These are phyloP conservation scores for Mycosphaerella arachidis DNA, from an alignment of 2,329 filamentous ascomycete genomes.

Conservation along the genomic window DNA sequence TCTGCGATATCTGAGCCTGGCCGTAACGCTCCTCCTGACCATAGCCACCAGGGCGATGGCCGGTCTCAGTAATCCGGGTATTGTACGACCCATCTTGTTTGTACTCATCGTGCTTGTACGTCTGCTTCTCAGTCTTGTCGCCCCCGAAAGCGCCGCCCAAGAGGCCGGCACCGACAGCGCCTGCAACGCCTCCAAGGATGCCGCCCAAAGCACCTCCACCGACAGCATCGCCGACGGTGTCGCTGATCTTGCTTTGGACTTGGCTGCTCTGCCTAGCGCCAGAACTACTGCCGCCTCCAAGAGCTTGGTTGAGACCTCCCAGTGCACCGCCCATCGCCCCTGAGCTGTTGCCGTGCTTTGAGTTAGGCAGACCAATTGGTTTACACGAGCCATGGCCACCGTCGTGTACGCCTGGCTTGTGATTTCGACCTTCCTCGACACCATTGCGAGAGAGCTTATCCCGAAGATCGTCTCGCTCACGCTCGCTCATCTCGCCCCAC, in stretches of 20 bases:
- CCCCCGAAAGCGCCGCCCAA: slow-evolving; percentile 57
- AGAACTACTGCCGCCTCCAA: slow-evolving; percentile 33
- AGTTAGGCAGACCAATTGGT: slow-evolving; percentile 70
- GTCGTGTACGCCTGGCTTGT: slow-evolving; percentile 80
- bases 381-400: slow-evolving; percentile 82
- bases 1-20: slow-evolving; percentile 58
- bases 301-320: slow-evolving; percentile 30
- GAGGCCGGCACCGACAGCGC: slow-evolving; percentile 55
- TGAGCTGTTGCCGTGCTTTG: slow-evolving; percentile 37
- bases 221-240: slow-evolving; percentile 55
- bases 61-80: slow-evolving; percentile 59
- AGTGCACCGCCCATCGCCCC: slow-evolving; percentile 43
- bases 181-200: slow-evolving; percentile 64
- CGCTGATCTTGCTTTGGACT: slow-evolving; percentile 38
- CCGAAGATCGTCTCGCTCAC: slow-evolving; percentile 63
- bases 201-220: slow-evolving; percentile 64
- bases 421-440: slow-evolving; percentile 72
- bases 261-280: slow-evolving; percentile 24
- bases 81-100: slow-evolving; percentile 61
- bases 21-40: slow-evolving; percentile 46
- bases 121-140: slow-evolving; percentile 48
- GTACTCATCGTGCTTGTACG: slow-evolving; percentile 50
- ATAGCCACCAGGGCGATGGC: slow-evolving; percentile 38
- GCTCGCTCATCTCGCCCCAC: slow-evolving; percentile 67
- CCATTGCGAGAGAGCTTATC: slow-evolving; percentile 72